Percentiles rank a stretch among this genome's conserved stretches.
These are phyloP conservation scores for Kuraishia ogatae DNA, from an alignment of 805 yeast species.

Conservation along the genomic window DNA sequence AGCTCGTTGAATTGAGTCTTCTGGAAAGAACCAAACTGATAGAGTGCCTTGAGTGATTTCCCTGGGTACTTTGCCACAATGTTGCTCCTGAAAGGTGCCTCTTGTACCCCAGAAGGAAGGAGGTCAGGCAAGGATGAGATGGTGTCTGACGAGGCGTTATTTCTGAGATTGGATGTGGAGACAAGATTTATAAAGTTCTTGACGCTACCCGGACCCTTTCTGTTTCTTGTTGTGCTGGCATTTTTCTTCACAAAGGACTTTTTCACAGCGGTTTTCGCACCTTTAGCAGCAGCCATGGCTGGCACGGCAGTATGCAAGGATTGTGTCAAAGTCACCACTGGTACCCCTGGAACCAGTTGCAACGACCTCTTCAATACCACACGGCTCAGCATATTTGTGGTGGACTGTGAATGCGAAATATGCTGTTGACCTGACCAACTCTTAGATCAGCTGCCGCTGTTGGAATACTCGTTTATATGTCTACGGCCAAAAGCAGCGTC, in stretches of 20 bases:
- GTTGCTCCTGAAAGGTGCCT: conserved; percentile 11
- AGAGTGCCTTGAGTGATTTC: conserved; percentile 32
- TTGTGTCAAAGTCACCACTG: not conserved
- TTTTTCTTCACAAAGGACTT: conserved; percentile 21
- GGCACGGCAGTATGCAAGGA: not conserved
- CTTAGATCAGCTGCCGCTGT: not conserved
- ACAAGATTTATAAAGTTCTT: conserved; percentile 17
- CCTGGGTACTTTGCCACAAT: conserved; percentile 32
- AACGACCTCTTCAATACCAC: not conserved
- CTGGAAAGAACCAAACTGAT: conserved; percentile 54
- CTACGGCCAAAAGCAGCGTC: too few relatives aligned
- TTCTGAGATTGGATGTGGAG: conserved; percentile 14
- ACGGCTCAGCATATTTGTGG: not conserved
- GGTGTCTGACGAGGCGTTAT: conserved; percentile 12
- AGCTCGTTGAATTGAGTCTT: conserved; percentile 63
- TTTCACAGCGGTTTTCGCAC: conserved; percentile 2
- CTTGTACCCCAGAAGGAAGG: conserved; percentile 5
- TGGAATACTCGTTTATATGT: too few relatives aligned
- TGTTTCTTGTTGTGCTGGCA: conserved; percentile 14
- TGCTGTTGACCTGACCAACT: not conserved
- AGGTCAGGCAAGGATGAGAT: conserved; percentile 10
- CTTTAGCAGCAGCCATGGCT: not conserved
- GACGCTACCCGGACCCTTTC: conserved; percentile 24
- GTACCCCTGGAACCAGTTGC: not conserved
- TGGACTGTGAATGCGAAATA: not conserved